Conservation (phyloP, 371 early-diverging fungal species). For the Syncephalastrum contaminatum region DNA sequence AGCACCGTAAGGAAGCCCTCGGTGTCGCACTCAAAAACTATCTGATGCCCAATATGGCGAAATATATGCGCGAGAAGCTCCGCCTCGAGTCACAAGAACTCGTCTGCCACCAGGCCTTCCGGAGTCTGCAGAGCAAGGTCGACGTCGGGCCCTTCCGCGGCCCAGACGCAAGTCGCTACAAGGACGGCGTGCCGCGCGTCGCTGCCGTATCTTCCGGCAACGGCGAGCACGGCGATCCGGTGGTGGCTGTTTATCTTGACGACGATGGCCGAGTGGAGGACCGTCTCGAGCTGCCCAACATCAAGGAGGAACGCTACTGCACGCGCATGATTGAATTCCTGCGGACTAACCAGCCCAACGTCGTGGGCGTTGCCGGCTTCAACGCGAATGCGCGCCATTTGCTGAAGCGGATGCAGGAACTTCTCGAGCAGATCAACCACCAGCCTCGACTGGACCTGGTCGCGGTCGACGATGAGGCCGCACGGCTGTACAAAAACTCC, state of each 20-base stretch:
- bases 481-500: constrained; percentile 82
- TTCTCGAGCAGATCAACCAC: constrained; percentile 57
- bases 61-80: constrained; percentile 75
- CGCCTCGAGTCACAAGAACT: constrained; percentile 71
- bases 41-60: constrained; percentile 72
- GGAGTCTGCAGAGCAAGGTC: constrained; percentile 70
- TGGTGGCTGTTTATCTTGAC: constrained; percentile 74
- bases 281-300: constrained; percentile 57
- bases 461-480: constrained; percentile 85
- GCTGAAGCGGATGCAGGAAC: constrained; percentile 62
- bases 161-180: constrained; percentile 40
- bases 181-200: constrained; percentile 71
- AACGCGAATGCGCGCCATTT: constrained; percentile 71
- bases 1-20: constrained; percentile 67
- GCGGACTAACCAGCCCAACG: constrained; percentile 66
- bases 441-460: constrained; percentile 35
- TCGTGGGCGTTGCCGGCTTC: constrained; percentile 84
- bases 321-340: constrained; percentile 63
- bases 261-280: constrained; percentile 76
- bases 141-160: constrained; percentile 68
- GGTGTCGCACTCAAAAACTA: constrained; percentile 62
- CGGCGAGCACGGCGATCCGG: constrained; percentile 67
- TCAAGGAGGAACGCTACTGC: constrained; percentile 59
- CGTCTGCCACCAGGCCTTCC: constrained; percentile 66
- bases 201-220: constrained; percentile 84